Evolutionary conservation across 148 eudicot genomes (phyloP), one percentile per base, ranked within the genome.

Genomic region (Diospyros kaki): DNA sequence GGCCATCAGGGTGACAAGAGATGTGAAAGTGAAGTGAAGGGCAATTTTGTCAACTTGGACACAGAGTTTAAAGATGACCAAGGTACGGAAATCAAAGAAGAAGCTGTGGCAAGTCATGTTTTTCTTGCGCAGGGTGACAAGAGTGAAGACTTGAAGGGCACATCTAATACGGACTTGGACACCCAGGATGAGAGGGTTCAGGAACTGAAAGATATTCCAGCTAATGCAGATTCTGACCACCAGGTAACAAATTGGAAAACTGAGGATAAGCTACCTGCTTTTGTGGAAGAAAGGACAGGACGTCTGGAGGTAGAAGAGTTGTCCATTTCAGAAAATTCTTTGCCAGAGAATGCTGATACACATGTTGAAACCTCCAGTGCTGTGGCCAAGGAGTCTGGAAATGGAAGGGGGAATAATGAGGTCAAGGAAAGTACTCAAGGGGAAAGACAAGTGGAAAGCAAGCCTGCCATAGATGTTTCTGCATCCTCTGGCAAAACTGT

Each of bases 401-500:
- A 42, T 64, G 75, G 64, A 75, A 75, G 38, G 76, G 76, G 39
- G 59, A 78, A 71, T 4, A 52, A 15, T 44, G 83, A 80, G 75
- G 86, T 14, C 73, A 88, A 81, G 55, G 83, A 74, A 62, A 70
- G 56, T 82, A 76, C 58, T 68, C 87, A 67, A 66, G 77, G 72
- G 73, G 78, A 69, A 64, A 73, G 66, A 55, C 86, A 76, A 73
- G 61, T 77, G 13, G 81, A 85, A 72, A 75, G 69, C 73, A 82
- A 64, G 79, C 74, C 85, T 68, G 80, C 78, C 17, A 76, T 74
- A n/a, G 73, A 58, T 53, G 66, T 58, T 18, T 43, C 74, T 41
- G 69, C 70, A 66, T 77, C 82, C 15, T 14, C 59, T 61, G 73
- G 69, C 2, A 76, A 78, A 52, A 48, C 84, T 68, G 71, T 73